These are phyloP conservation scores for Suhomyces atakaporum DNA, from an alignment of 1,139 yeast species.

Conservation along the genomic window DNA sequence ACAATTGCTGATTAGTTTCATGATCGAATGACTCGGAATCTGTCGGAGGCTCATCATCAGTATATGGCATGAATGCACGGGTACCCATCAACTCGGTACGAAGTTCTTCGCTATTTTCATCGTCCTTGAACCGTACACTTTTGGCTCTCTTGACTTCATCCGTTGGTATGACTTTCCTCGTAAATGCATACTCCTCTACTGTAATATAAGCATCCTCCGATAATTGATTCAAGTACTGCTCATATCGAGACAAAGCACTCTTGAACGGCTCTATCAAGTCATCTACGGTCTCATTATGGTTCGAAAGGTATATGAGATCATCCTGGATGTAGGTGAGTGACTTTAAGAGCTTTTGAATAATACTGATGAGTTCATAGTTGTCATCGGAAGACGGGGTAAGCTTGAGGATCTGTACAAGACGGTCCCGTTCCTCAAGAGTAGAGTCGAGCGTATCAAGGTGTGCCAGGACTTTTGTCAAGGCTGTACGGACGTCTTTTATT, in stretches of 20 bases:
- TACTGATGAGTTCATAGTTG: constrained; percentile 51
- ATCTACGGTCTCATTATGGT: constrained; percentile 2
- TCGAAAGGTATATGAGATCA: constrained; percentile 25
- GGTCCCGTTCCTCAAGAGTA: constrained; percentile 51
- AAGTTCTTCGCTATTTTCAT: constrained; percentile 24
- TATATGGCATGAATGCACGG: constrained; percentile 19
- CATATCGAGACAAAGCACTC: constrained; percentile 19
- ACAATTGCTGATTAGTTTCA: constrained; percentile 52
- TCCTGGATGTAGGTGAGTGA: constrained; percentile 33
- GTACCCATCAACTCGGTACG: constrained; percentile 22
- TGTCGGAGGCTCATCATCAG: constrained; percentile 16
- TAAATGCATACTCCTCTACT: constrained; percentile 38
- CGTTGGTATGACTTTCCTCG: constrained; percentile 8
- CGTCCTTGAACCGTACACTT: constrained; percentile 57
- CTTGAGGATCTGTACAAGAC: constrained; percentile 43
- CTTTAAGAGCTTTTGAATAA: constrained; percentile 39
- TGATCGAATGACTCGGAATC: constrained; percentile 27
- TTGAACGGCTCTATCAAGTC: constrained; percentile 16
- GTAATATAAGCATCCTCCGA: constrained; percentile 34
- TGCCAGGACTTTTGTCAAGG: constrained; percentile 13
- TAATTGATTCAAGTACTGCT: constrained; percentile 23
- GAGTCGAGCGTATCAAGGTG: constrained; percentile 22
- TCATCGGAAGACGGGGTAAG: constrained; percentile 56
- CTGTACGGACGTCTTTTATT: constrained; percentile 13
- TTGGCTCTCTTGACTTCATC: constrained; percentile 25